Conservation (phyloP, 169 alveolate species). For the Toxoplasma gondii region DNA sequence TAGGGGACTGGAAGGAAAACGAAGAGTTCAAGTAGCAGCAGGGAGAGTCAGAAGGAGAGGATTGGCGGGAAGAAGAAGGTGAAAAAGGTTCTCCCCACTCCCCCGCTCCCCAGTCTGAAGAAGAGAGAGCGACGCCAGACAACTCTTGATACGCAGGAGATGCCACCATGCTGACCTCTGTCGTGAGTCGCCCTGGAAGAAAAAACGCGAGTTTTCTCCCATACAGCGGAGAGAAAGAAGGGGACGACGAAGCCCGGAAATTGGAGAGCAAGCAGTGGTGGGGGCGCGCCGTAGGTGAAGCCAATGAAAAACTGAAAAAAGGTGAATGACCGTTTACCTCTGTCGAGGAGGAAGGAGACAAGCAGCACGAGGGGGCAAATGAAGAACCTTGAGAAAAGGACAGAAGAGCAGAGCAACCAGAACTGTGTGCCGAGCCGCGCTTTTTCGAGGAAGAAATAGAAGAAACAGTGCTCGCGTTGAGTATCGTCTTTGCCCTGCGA, state of each 20-base stretch:
- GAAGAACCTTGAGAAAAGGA: too few relatives aligned
- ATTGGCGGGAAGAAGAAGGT: neutral
- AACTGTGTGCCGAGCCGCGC: too few relatives aligned
- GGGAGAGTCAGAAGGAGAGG: neutral
- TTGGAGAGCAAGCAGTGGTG: neutral
- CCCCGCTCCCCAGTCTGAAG: neutral
- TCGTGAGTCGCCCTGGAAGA: neutral
- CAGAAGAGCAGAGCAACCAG: too few relatives aligned
- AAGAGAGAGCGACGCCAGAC: neutral
- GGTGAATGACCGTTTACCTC: neutral
- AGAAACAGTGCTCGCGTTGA: too few relatives aligned
- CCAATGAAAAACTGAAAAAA: neutral
- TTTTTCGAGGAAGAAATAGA: too few relatives aligned
- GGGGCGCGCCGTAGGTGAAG: neutral
- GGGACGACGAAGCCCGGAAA: neutral
- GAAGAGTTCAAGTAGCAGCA: neutral
- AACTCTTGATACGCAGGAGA: neutral
- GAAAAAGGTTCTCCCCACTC: neutral
- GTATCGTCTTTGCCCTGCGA: too few relatives aligned
- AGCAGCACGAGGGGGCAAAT: neutral
- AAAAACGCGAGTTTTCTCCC: neutral
- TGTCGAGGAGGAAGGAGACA: neutral
- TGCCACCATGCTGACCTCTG: neutral
- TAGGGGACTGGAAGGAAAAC: neutral
- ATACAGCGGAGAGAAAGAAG: neutral